Evolutionary conservation across 768 basidiomycete species (phyloP).

Genomic region (Sutorius australiensis): DNA sequence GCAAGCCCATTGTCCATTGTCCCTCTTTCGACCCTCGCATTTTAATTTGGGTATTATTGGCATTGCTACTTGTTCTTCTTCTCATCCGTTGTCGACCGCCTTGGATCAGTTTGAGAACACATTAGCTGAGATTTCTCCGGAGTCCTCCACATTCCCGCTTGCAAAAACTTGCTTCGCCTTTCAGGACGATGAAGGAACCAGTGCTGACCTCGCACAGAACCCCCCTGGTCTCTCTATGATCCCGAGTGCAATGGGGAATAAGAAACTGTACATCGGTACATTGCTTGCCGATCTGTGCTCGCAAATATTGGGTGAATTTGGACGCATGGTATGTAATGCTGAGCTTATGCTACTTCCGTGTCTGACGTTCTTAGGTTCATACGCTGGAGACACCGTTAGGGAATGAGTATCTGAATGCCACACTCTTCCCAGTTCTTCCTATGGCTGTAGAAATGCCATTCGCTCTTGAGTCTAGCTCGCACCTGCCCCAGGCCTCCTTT

Average conservation of each 20-base stretch:
- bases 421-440: slow-evolving; percentile 61
- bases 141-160: slow-evolving; percentile 67
- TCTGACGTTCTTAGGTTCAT: slow-evolving; percentile 52
- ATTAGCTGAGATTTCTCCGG: slow-evolving; percentile 63
- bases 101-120: slow-evolving; percentile 63
- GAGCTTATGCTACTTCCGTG: background rate
- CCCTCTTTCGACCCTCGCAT: slow-evolving; percentile 73
- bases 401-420: slow-evolving; percentile 78
- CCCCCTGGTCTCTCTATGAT: slow-evolving; percentile 70
- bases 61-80: slow-evolving; percentile 64
- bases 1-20: slow-evolving; percentile 61
- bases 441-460: slow-evolving; percentile 57
- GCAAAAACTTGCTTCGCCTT: slow-evolving; percentile 84
- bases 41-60: slow-evolving; percentile 90
- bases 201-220: slow-evolving; percentile 52
- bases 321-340: slow-evolving; percentile 63
- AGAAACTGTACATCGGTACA: slow-evolving; percentile 83
- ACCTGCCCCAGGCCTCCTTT: slow-evolving; percentile 41
- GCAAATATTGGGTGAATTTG: slow-evolving; percentile 80
- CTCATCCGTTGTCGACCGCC: slow-evolving; percentile 49
- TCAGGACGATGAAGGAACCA: slow-evolving; percentile 55
- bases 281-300: slow-evolving; percentile 87
- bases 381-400: slow-evolving; percentile 79
- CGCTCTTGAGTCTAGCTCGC: slow-evolving; percentile 46
- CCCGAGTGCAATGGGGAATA: slow-evolving; percentile 83